Evolutionary conservation across 768 basidiomycete species (phyloP).

Genomic region (Favolaschia claudopus): DNA sequence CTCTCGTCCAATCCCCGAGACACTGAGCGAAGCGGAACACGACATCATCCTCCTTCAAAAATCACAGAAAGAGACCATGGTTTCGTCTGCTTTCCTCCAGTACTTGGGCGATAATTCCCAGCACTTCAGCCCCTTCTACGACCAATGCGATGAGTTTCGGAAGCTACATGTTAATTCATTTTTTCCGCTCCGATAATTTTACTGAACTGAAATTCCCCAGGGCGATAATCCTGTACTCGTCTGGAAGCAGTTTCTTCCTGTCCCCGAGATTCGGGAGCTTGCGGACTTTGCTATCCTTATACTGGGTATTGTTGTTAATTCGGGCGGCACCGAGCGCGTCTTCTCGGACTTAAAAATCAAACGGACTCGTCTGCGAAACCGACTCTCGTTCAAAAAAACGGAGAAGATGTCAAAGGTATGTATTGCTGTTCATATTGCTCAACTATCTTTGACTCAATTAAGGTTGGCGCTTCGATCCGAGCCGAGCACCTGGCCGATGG

Average conservation of each 20-base stretch:
- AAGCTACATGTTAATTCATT: neutral
- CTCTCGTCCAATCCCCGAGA: neutral
- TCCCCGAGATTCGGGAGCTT: no score
- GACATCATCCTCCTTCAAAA: no score
- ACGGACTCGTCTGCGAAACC: neutral
- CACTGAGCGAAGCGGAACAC: neutral
- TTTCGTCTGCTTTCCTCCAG: neutral
- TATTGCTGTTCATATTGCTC: no score
- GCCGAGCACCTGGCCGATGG: no score
- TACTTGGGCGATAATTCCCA: neutral
- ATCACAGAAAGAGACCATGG: neutral
- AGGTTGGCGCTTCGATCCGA: no score
- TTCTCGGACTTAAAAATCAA: conserved; percentile 17
- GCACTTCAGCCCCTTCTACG: neutral
- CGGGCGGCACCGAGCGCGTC: conserved; percentile 1
- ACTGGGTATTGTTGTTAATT: neutral
- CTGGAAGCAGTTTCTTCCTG: neutral
- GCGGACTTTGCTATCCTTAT: conserved; percentile 7
- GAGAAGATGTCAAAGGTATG: conserved; percentile 1
- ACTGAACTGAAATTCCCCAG: no score
- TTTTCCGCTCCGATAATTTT: no score
- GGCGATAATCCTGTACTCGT: neutral
- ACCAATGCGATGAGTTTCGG: neutral
- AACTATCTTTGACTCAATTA: no score
- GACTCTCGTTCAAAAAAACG: neutral